Evolutionary conservation across 2,329 filamentous ascomycete genomes (phyloP).

Genomic region (Gliomastix tumulicola): DNA sequence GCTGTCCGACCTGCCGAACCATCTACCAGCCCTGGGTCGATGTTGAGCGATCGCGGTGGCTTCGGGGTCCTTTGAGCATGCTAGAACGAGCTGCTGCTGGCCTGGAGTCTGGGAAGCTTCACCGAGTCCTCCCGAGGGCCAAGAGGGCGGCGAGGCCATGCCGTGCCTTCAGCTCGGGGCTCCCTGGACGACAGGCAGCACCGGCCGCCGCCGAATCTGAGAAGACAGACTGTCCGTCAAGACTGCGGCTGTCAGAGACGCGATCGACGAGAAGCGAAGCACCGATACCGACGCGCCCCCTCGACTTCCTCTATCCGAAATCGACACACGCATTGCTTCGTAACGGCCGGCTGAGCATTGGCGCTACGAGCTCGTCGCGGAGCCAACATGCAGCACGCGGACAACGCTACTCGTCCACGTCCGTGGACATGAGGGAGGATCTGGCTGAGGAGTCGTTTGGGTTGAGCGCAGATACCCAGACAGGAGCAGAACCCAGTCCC

Average conservation of each 20-base stretch:
- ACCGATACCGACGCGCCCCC: slow-evolving; percentile 24
- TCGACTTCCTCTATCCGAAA: slow-evolving; percentile 50
- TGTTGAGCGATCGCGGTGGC: too few relatives aligned
- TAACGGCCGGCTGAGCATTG: not conserved
- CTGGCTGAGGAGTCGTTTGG: too few relatives aligned
- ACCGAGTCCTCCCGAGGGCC: slow-evolving; percentile 38
- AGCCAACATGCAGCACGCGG: too few relatives aligned
- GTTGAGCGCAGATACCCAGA: too few relatives aligned
- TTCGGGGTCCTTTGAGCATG: too few relatives aligned
- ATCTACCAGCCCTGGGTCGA: too few relatives aligned
- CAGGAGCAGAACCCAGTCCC: too few relatives aligned
- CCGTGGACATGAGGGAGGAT: not conserved
- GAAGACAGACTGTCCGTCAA: too few relatives aligned
- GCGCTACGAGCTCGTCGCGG: not conserved
- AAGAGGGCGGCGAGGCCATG: slow-evolving; percentile 12
- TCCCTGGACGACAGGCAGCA: slow-evolving; percentile 17
- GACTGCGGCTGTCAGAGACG: too few relatives aligned
- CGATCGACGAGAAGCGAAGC: slow-evolving; percentile 13
- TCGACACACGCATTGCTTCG: slow-evolving; percentile 9
- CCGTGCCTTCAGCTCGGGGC: not conserved
- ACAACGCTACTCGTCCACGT: not conserved
- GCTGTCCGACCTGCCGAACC: too few relatives aligned
- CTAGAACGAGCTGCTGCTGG: slow-evolving; percentile 50
- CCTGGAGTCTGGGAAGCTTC: slow-evolving; percentile 49
- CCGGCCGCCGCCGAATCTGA: too few relatives aligned